Evolutionary conservation across 2,329 filamentous ascomycete species (phyloP).

Genomic region (Grosmannia clavigera): DNA sequence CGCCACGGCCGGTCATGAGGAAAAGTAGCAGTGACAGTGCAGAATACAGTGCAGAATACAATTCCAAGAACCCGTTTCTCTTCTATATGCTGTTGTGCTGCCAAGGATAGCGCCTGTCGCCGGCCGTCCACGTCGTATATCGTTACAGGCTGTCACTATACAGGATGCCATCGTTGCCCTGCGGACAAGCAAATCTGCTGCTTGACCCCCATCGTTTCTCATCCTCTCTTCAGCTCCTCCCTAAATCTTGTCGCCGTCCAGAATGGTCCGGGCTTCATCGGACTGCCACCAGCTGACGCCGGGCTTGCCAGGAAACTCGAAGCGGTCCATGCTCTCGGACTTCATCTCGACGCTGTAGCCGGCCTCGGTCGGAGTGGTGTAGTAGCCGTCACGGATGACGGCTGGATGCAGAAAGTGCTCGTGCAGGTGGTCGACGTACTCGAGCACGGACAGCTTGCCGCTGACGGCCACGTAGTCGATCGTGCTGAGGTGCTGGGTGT

Average conservation of each 20-base stretch:
- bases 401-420: conserved; percentile 83
- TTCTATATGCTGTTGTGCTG: not conserved
- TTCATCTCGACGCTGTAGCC: conserved; percentile 95
- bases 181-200: not conserved
- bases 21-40: not conserved
- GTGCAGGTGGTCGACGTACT: conserved; percentile 88
- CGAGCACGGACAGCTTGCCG: conserved; percentile 68
- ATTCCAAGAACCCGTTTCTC: no score
- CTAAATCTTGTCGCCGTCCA: conserved; percentile 48
- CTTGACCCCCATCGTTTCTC: not conserved
- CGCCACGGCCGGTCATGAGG: conserved; percentile 69
- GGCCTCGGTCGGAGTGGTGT: conserved; percentile 69
- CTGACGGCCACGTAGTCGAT: conserved; percentile 86
- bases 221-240: not conserved
- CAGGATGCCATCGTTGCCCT: not conserved
- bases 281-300: conserved; percentile 78
- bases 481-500: conserved; percentile 83
- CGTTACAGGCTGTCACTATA: not conserved
- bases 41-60: no score
- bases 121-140: not conserved
- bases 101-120: not conserved
- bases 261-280: conserved; percentile 63
- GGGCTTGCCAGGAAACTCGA: conserved; percentile 61
- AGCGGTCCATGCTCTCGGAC: conserved; percentile 71
- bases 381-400: conserved; percentile 72